Base-by-base conservation (phyloP, 2,329 filamentous ascomycete genomes). In the Diaporthe batatas region DNA sequence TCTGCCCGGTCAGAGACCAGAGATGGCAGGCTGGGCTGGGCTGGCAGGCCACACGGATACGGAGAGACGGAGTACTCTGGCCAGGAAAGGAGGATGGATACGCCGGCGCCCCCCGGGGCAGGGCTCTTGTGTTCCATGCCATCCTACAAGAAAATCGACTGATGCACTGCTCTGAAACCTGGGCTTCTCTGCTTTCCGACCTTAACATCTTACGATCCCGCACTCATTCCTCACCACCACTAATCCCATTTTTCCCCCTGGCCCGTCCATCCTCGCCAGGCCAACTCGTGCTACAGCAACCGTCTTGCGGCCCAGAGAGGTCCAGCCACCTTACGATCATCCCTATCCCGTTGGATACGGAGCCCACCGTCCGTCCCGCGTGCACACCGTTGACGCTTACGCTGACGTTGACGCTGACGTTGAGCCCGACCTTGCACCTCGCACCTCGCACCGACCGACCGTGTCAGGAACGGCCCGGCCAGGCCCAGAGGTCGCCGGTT, bases 61-160 rank as follows among this genome's bases (percentile, higher is more conserved):
- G 34, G 34, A 36, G 34, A 10, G 34, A 14, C 14, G 14, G 14
- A 42, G 36, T 12, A 6, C 12, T 44, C 14, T 18, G 16, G 14
- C 18, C 42, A 44, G 14, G 14, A 44, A 44, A 44, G 55, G 23
- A 42, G 39, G 39, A 62, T 62, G 58, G 59, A 51, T 65, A 47
- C 59, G 51, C 62, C 62, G 62, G 62, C 62, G 62, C 62, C 62
- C 62, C 62, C 62, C 62, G 62, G 62, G 62, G 42, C 62, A 42
- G 44, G 44, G 21, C 62, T 51, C 62, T 65, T 25, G 62, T 65
- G 62, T 65, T 39, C 44, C 62, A 65, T 51, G 62, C 44, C 29
- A 65, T 65, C 23, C 10, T 65, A 49, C 62, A 65, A 65, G 44
- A 65, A 65, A 65, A 65, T 65, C 42, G 62, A 65, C 29, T 65